Evolutionary conservation across 2,329 filamentous ascomycete genomes (phyloP).

Genomic region (Epichloe sibirici): DNA sequence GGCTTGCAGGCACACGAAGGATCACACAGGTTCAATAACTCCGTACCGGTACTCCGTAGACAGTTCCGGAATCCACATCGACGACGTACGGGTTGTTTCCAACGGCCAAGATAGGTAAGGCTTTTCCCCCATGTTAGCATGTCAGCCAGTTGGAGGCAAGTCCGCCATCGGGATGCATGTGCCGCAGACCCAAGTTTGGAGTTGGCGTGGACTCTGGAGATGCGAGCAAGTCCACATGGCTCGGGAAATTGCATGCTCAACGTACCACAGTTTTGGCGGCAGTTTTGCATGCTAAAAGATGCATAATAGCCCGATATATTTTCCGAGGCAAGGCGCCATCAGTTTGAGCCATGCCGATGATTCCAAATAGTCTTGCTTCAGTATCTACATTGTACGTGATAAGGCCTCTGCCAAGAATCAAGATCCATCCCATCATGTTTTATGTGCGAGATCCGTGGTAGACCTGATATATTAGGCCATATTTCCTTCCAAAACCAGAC

Average conservation of each 20-base stretch:
- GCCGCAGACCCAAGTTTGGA: neutral
- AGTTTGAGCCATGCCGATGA: neutral
- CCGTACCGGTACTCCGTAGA: neutral
- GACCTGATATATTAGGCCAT: constrained; percentile 2
- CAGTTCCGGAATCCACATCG: neutral
- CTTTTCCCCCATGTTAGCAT: neutral
- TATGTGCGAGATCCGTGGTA: neutral
- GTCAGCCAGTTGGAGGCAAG: neutral
- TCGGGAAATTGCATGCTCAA: neutral
- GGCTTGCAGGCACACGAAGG: too few relatives aligned
- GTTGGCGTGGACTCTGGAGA: neutral
- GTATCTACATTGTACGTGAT: neutral
- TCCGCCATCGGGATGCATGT: neutral
- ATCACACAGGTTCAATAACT: too few relatives aligned
- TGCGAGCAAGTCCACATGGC: neutral
- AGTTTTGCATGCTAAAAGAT: neutral
- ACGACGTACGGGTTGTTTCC: too few relatives aligned
- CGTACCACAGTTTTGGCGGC: neutral
- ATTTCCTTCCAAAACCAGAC: neutral
- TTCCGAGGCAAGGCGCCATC: neutral
- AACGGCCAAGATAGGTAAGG: neutral
- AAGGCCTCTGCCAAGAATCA: neutral
- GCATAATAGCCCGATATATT: neutral
- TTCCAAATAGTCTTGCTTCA: neutral
- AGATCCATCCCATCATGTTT: too few relatives aligned